Base-by-base conservation (phyloP, 2,329 filamentous ascomycete genomes). In the Penicillium sp. region DNA sequence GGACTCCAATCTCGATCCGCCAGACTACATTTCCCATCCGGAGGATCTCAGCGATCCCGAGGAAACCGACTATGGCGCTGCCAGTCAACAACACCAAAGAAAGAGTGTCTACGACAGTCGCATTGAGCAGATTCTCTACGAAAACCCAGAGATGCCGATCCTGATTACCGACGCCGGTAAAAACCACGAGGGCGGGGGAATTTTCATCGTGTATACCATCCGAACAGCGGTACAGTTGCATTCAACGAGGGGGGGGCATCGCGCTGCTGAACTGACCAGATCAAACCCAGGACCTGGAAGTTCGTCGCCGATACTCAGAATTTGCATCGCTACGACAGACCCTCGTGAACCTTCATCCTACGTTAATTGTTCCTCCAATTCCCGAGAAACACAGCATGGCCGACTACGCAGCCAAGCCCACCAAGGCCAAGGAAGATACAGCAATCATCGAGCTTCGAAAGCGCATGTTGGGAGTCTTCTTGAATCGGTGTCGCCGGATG, bases 371-470 rank as follows among this genome's bases (percentile, higher is more conserved):
- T 36, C 94, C 93, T 6, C 93, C 93, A 3, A 98, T 98, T 58
- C 93, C 93, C 15, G 94, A 98, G 70, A 98, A 98, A 68, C 93
- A 98, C 67, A 93, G 89, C 31, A 94, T 98, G 85, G 91, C 91
- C 46, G 93, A 98, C 65, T 98, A 98, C 62, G 93, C 93, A 11
- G 90, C 94, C 18, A 97, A 95, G 57, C 93, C 94, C 2, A 98
- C 93, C 25, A 96, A 91, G 58, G 94, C 94, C 13, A 98, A 96
- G 65, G 91, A 98, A 67, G 94, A 98, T 63, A 84, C 89, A 42
- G 87, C 91, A 45, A 98, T 97, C 31, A 98, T 98, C 50, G 93
- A 98, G 61, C 73, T 97, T 51, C 81, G 93, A 44, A 97, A 97
- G 73, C 86, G 93, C 57, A 98, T 98, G 93, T 68, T 98, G 38